Evolutionary conservation across 2,329 filamentous ascomycete species (phyloP).

Genomic region (Seiridium unicorne): DNA sequence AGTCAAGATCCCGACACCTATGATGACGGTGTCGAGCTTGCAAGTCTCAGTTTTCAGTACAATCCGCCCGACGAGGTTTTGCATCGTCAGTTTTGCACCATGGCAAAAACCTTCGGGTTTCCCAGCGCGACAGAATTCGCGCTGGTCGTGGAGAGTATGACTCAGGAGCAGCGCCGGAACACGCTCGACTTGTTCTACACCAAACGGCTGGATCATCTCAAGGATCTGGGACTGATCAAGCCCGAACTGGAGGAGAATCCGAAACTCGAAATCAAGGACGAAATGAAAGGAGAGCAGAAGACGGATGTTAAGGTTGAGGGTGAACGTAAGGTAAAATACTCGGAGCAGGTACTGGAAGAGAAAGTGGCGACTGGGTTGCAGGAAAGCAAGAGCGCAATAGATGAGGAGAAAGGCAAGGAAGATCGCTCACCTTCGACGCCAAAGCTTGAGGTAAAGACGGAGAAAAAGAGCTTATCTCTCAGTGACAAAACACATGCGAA

Average conservation of each 20-base stretch:
- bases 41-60: conserved; percentile 49
- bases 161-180: conserved; percentile 74
- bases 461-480: background rate
- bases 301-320: conserved; percentile 8
- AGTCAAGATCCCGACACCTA: conserved; percentile 36
- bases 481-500: background rate
- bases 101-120: conserved; percentile 80
- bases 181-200: conserved; percentile 81
- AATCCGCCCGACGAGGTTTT: conserved; percentile 73
- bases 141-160: conserved; percentile 86
- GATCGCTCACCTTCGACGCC: background rate
- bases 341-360: background rate
- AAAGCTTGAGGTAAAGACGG: background rate
- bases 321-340: background rate
- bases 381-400: background rate
- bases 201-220: conserved; percentile 55
- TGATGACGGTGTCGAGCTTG: conserved; percentile 18
- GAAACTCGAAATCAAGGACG: conserved; percentile 1
- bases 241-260: conserved; percentile 9
- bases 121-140: conserved; percentile 79
- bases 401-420: background rate
- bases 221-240: conserved; percentile 24
- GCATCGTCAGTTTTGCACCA: conserved; percentile 83
- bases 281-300: conserved; percentile 12
- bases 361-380: background rate